Evolutionary conservation across 257 asterid species (phyloP), one percentile per base, ranked within the genome.

Genomic region (Salvia rosmarinus): DNA sequence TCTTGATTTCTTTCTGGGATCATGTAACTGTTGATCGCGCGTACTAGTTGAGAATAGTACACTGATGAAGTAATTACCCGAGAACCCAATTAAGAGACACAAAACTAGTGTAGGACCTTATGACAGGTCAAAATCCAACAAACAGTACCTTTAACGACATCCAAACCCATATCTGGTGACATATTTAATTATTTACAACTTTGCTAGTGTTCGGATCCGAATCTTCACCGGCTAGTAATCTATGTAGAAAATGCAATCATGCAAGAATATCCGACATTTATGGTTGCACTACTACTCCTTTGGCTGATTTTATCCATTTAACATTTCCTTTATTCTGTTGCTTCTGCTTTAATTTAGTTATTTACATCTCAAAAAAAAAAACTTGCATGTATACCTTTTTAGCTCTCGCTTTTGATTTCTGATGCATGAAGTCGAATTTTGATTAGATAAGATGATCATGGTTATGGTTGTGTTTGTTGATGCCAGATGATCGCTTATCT

Each of bases 401-500:
- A 0, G 17, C 16, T 54, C 32, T 10, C 23, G 16, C 1, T 54
- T 23, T 54, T 54, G 34, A 8, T 54, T 21, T 50, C 19, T 19
- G 58, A 0, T 52, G 44, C 67, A 63, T 32, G 20, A 8, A 23
- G 28, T 14, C 9, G 17, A 47, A 70, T 6, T 55, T 17, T 6
- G 6, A 52, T 52, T 9, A 4, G 6, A 54, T 21, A 54, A 5
- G 35, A 56, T 13, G 25, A 76, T 37, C 34, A 70, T 37, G 19
- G 34, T 57, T 63, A 37, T 64, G 43, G 25, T 4, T 20, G 21
- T 49, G 25, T 56, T 75, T 67, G 67, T 14, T 67, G 51, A 67
- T 57, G 49, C 59, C 96, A 90, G 98, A 70, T 86, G 62, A 80
- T 93, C 14, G 81, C 97, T 25, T 93, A 93, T 84, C 92, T 93